Percentiles rank a stretch among this genome's conserved stretches.
phyloP scores from a whole-genome alignment of 176 grass and related monocot species.

The Carex myosuroides region DNA sequence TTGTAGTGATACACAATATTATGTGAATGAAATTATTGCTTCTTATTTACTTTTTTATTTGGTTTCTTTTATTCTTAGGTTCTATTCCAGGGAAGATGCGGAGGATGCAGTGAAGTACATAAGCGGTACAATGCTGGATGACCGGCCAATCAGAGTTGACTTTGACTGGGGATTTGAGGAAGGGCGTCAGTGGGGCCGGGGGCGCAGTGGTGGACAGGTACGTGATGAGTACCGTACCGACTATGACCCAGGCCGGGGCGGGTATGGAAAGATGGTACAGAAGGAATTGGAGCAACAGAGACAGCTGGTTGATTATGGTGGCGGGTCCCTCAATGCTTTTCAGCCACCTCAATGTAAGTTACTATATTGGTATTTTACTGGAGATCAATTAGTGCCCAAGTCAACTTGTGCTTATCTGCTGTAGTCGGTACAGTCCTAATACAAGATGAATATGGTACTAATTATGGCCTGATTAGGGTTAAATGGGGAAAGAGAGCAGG shows the following conservation, averaged over 20 bases:
- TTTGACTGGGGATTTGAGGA: conserved; percentile 56
- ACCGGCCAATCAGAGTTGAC: conserved; percentile 84
- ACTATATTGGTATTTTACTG: neutral
- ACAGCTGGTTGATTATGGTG: conserved; percentile 88
- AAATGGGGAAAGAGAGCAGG: neutral
- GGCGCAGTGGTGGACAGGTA: conserved; percentile 93
- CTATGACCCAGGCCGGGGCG: conserved; percentile 97
- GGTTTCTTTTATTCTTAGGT: conserved; percentile 31
- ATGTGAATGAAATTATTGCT: neutral
- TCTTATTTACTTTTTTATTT: neutral
- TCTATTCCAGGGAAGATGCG: conserved; percentile 92
- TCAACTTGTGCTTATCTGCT: neutral
- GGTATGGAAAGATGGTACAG: conserved; percentile 96
- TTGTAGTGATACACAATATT: neutral
- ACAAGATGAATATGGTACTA: neutral
- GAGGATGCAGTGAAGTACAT: conserved; percentile 99
- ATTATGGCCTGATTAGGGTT: neutral
- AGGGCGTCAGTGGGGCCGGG: conserved; percentile 77
- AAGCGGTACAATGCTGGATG: conserved; percentile 92
- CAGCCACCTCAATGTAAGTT: conserved; percentile 34
- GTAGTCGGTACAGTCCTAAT: neutral
- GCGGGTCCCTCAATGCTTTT: conserved; percentile 29
- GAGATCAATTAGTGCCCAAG: neutral
- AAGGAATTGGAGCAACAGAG: conserved; percentile 89
- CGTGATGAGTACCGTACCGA: conserved; percentile 97